Evolutionary conservation across 805 yeast species (phyloP), one percentile per base, ranked within the genome.

Genomic region (Hanseniaspora singularis): DNA sequence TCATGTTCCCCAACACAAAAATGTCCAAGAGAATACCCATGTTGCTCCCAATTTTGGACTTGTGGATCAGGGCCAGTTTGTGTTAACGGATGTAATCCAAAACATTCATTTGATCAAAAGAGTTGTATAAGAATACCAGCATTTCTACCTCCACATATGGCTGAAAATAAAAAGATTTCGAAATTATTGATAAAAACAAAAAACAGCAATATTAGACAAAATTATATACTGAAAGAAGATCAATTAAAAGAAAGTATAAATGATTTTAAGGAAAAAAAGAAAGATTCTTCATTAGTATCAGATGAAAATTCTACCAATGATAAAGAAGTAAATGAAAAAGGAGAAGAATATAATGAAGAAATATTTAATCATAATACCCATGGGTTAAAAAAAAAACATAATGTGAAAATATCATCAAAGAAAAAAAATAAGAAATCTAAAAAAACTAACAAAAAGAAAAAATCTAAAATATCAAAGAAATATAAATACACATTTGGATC

Each of bases 21-120:
- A 6, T 88, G 97, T 64, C 96, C 97, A 1, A 72, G 74, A 54
- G 71, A 69, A 38, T 59, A 65, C 46, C 96, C 96, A 38, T 88
- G 97, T 62, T 88, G 97, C 60, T 77, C 86, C n/a, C 81, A 77
- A 50, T 81, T 76, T 55, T 96, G 96, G 31, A 70, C 67, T 23
- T 85, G 94, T 66, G 94, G 94, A 43, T 69, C 76, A 23, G 94
- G 94, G 2, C 67, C 76, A 9, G 46, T 61, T 2, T 88, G 96
- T 67, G 69, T 87, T 34, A 92, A 88, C 45, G 92, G 95, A 22
- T 88, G 97, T 65, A 86, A 88, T 64, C 82, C 92, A 22, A 69
- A 79, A 53, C 76, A 55, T 58, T 83, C 94, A 4, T 77, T 63
- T 66, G 70, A 73, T 53, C 63, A 74, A 45, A 63, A 73, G 5